Evolutionary conservation across 192 early-diverging fungal genomes (phyloP).

Genomic region (Linnemannia elongata): DNA sequence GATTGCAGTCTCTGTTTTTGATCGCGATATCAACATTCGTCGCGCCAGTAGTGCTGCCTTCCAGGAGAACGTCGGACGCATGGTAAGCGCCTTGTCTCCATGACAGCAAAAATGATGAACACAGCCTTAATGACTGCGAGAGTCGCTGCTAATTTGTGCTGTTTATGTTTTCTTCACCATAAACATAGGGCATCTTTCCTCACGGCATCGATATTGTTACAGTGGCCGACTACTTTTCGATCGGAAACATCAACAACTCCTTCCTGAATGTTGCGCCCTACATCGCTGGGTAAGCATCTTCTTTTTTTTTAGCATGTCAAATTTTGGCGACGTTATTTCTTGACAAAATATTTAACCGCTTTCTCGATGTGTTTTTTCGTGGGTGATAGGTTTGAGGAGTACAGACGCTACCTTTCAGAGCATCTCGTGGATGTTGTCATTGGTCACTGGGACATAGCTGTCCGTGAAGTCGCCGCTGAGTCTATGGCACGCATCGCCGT

Average conservation of each 20-base stretch:
- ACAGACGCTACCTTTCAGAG: slow-evolving; percentile 77
- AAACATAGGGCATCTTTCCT: slow-evolving; percentile 82
- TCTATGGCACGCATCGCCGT: slow-evolving; percentile 76
- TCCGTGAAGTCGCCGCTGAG: slow-evolving; percentile 83
- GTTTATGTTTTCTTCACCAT: background rate
- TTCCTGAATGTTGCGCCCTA: slow-evolving; percentile 78
- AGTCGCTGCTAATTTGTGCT: background rate
- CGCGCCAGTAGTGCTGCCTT: slow-evolving; percentile 96
- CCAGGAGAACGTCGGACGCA: slow-evolving; percentile 97
- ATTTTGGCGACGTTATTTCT: background rate
- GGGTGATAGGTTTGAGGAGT: slow-evolving; percentile 77
- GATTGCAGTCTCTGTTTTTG: slow-evolving; percentile 85
- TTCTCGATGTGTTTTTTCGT: background rate
- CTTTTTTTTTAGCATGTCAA: background rate
- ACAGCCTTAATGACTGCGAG: too few species aligned
- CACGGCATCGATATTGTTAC: slow-evolving; percentile 95
- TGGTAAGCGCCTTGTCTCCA: slow-evolving; percentile 57
- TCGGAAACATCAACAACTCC: slow-evolving; percentile 85
- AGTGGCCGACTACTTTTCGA: slow-evolving; percentile 91
- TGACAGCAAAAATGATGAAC: too few species aligned
- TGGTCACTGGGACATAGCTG: slow-evolving; percentile 89
- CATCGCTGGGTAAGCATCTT: slow-evolving; percentile 75
- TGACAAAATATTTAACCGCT: background rate
- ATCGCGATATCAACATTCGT: slow-evolving; percentile 94
- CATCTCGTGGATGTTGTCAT: slow-evolving; percentile 78